A percentile compares a stretch with the other conserved stretches of the same genome.
phyloP scores from a whole-genome alignment of 768 basidiomycete species.

The Calvatia gigantea region DNA sequence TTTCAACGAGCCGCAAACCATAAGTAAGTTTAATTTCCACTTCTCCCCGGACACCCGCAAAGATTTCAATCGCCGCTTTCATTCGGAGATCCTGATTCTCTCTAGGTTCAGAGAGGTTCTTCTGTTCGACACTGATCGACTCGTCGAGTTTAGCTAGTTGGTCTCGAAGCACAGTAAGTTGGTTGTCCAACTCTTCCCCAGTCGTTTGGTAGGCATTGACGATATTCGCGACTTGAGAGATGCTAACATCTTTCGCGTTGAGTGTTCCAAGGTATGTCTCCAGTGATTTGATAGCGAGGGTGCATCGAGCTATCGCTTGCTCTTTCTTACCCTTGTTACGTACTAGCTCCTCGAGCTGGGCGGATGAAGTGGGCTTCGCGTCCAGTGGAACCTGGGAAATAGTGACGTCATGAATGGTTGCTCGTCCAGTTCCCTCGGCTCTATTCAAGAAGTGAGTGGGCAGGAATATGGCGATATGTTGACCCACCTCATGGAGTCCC shows the following conservation, averaged over 20 bases:
- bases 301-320: slow-evolving; percentile 28
- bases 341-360: slow-evolving; percentile 22
- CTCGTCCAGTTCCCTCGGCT: slow-evolving; percentile 40
- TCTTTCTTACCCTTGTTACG: slow-evolving; percentile 19
- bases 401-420: slow-evolving; percentile 44
- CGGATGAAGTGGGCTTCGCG: slow-evolving; percentile 21
- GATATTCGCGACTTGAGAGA: slow-evolving; percentile 23
- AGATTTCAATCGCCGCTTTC: slow-evolving; percentile 31
- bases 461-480: background rate
- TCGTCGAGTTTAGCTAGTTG: slow-evolving; percentile 21
- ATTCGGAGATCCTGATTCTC: slow-evolving; percentile 24
- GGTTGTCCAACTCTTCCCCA: slow-evolving; percentile 30
- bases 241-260: slow-evolving; percentile 27
- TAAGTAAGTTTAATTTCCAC: slow-evolving; percentile 37
- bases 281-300: slow-evolving; percentile 25
- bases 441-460: slow-evolving; percentile 20
- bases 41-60: slow-evolving; percentile 32
- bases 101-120: slow-evolving; percentile 15
- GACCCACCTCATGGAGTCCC: slow-evolving; percentile 37
- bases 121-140: slow-evolving; percentile 22
- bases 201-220: slow-evolving; percentile 30
- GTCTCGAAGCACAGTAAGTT: slow-evolving; percentile 24
- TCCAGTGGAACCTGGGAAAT: slow-evolving; percentile 22
- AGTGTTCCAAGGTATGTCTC: slow-evolving; percentile 34
- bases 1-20: slow-evolving; percentile 23